Conservation (phyloP, 2,329 filamentous ascomycete genomes). For the Trichoderma semiorbis region DNA sequence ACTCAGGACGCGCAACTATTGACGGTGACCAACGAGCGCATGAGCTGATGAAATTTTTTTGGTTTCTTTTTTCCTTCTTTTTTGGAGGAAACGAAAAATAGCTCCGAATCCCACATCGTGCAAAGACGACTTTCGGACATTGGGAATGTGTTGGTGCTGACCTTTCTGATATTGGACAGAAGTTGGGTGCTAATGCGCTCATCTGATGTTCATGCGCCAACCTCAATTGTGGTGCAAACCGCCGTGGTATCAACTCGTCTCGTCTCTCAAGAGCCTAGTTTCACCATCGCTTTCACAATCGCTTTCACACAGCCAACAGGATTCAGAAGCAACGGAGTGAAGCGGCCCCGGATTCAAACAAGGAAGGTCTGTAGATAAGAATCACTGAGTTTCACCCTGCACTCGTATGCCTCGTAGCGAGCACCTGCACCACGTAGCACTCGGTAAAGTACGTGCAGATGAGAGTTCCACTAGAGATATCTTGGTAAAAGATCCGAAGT, state of each 20-base stretch:
- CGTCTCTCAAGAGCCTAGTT: no score
- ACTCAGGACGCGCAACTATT: neutral
- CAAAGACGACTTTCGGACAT: neutral
- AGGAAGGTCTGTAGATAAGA: neutral
- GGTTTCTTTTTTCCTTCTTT: neutral
- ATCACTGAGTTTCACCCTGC: constrained; percentile 1
- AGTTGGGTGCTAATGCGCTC: neutral
- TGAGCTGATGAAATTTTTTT: neutral
- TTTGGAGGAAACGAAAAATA: neutral
- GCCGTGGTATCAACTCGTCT: neutral
- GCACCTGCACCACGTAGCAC: neutral
- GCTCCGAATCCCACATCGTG: neutral
- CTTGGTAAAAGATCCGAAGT: constrained; percentile 1
- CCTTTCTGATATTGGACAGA: neutral
- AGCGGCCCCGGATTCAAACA: neutral
- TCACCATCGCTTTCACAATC: neutral
- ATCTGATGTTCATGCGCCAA: neutral
- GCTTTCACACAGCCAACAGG: neutral
- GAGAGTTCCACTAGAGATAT: neutral
- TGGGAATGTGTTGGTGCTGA: neutral
- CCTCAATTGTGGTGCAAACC: neutral
- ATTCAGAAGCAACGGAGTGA: neutral
- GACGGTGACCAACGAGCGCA: neutral
- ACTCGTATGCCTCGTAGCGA: neutral
- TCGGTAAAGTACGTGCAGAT: neutral